These are phyloP conservation scores for Mycosphaerella arachidis DNA, from an alignment of 2,329 filamentous ascomycete genomes.

Conservation along the genomic window DNA sequence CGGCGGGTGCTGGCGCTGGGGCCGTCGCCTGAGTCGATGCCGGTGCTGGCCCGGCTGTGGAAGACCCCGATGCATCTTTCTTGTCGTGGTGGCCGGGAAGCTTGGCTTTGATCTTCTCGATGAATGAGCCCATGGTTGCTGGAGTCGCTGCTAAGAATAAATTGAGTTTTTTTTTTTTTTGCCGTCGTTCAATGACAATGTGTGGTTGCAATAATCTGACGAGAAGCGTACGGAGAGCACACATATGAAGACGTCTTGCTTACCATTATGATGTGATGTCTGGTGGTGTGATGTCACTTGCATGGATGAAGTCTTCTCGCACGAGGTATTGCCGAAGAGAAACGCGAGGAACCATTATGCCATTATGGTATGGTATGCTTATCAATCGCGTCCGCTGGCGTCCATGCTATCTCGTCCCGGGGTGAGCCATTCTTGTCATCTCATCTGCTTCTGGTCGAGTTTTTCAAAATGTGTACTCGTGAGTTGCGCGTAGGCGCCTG, in stretches of 20 bases:
- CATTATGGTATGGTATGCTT: neutral
- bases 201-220: neutral
- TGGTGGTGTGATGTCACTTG: neutral
- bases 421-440: neutral
- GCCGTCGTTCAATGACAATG: too few species aligned
- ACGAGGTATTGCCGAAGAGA: neutral
- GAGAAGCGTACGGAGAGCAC: neutral
- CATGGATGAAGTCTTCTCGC: neutral
- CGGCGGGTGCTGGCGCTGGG: neutral
- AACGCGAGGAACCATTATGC: neutral
- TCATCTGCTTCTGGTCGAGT: neutral
- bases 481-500: neutral
- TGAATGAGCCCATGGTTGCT: neutral
- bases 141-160: neutral
- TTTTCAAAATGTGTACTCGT: neutral
- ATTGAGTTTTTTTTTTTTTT: neutral
- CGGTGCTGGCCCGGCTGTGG: neutral
- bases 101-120: neutral
- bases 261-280: neutral
- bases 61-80: neutral
- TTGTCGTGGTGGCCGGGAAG: neutral
- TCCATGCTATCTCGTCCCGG: neutral
- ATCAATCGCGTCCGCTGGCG: neutral
- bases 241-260: neutral
- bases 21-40: neutral